Evolutionary conservation across 257 asterid species (phyloP), one percentile per base, ranked within the genome.

Genomic region (Haberlea rhodopensis): DNA sequence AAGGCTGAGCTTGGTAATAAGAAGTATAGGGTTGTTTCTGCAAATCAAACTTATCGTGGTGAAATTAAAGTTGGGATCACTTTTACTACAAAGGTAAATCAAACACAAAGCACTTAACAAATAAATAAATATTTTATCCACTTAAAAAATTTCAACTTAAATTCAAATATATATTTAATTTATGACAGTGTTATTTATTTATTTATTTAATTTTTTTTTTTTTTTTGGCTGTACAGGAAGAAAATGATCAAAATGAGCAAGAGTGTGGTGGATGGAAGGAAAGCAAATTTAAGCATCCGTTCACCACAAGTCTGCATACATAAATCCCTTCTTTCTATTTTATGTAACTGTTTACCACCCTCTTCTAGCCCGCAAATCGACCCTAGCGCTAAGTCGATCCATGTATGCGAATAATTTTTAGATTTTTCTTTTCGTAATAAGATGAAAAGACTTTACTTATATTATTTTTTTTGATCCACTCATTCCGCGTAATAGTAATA

Each of bases 51-150:
- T 52, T 87, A 79, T 58, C 74, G 65, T 5, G 95, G 95, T 31
- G 95, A 86, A 65, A 76, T 86, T 78, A 76, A 76, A 78, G 81
- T 86, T 22, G 85, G 86, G 9, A 29, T 86, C 11, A 78, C 76
- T 43, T 83, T 86, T 20, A 78, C 82, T 19, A 48, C 75, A 2
- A 70, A 62, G 76, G 92, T 85, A 63, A 64, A 66, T 7, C 25
- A 8, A 20, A 8, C 25, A n/a, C n/a, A n/a, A 5, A 1, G 0
- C 59, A 10, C 13, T 20, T 1, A 27, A 7, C 15, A 8, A 13
- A 34, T 11, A 9, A 15, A 27, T 0, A 25, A 3, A 0, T 5
- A 0, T 34, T 32, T 59, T 10, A 8, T n/a, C n/a, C n/a, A 11
- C 0, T 11, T 1, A 29, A 8, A 6, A 28, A 28, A 2, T 57